Conservation (phyloP, 179 eudicot species). For the Silene coronaria region DNA sequence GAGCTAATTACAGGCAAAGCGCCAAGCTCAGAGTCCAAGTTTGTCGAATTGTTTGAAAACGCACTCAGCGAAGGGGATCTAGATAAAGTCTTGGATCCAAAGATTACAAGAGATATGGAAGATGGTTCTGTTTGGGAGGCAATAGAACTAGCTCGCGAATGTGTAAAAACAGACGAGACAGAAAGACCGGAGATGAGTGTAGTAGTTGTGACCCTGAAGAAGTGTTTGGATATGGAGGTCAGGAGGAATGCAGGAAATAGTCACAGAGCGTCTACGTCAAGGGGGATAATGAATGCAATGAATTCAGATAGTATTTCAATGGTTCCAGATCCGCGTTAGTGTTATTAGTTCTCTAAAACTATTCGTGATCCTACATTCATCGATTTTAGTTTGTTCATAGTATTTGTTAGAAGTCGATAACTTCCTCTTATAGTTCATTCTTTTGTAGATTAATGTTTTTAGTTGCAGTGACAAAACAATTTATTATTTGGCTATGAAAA, state of each 20-base stretch:
- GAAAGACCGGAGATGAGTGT: slow-evolving; percentile 5
- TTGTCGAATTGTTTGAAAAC: neutral
- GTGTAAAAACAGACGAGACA: neutral
- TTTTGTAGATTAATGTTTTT: too few species aligned
- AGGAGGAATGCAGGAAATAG: neutral
- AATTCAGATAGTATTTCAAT: neutral
- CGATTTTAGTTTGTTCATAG: neutral
- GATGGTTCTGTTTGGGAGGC: slow-evolving; percentile 8
- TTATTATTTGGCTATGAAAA: too few species aligned
- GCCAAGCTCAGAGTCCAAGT: neutral
- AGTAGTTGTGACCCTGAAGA: neutral
- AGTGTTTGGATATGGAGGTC: neutral
- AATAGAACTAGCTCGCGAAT: neutral
- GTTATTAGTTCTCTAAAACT: neutral
- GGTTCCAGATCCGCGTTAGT: neutral
- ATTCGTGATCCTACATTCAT: neutral
- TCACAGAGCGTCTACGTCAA: neutral
- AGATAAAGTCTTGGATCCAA: neutral
- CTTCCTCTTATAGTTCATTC: too few species aligned
- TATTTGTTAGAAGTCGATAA: too few species aligned
- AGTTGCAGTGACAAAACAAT: too few species aligned
- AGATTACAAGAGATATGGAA: neutral
- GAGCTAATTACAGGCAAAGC: slow-evolving; percentile 14
- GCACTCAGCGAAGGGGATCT: neutral
- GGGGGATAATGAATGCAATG: neutral